Percentiles rank a stretch among this genome's conserved stretches.
Evolutionary conservation across 345 rosid genomes (phyloP).

Genomic region (Abelmoschus esculentus): DNA sequence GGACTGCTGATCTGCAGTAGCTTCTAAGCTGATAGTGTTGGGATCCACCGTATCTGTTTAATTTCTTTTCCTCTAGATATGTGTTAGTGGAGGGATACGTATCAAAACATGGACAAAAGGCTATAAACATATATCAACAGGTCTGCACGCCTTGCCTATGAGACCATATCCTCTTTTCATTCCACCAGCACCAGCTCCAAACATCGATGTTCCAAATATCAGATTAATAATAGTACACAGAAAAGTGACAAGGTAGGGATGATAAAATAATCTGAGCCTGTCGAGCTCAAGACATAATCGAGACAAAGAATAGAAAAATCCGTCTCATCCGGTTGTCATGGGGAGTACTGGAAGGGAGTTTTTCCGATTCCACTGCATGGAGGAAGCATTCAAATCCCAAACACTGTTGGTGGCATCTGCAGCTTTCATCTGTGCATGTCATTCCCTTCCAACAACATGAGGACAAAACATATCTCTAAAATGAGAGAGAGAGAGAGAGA

Average conservation of each 20-base stretch:
- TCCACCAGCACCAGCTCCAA: background rate
- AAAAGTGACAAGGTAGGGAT: too few relatives aligned
- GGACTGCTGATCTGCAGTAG: too few relatives aligned
- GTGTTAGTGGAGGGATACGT: too few relatives aligned
- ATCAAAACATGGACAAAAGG: too few relatives aligned
- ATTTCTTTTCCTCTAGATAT: background rate
- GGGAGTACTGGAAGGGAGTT: background rate
- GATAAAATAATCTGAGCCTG: too few relatives aligned
- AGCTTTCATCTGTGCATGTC: constrained; percentile 70
- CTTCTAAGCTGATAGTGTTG: too few relatives aligned
- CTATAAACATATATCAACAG: background rate
- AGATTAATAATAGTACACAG: background rate
- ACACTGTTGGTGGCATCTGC: constrained; percentile 42
- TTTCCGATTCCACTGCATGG: constrained; percentile 13
- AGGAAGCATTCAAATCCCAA: constrained; percentile 39
- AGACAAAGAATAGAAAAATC: too few relatives aligned
- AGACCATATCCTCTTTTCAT: background rate
- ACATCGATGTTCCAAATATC: constrained; percentile 15
- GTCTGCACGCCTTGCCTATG: constrained; percentile 22
- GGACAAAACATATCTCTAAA: constrained; percentile 40
- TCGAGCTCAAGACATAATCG: too few relatives aligned
- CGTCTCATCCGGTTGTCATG: too few relatives aligned
- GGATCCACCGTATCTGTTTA: background rate
- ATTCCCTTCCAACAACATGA: constrained; percentile 46
- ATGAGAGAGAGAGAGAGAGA: constrained; percentile 15